phyloP scores from a whole-genome alignment of 208 protist species.

The Crithidia mellificae region DNA sequence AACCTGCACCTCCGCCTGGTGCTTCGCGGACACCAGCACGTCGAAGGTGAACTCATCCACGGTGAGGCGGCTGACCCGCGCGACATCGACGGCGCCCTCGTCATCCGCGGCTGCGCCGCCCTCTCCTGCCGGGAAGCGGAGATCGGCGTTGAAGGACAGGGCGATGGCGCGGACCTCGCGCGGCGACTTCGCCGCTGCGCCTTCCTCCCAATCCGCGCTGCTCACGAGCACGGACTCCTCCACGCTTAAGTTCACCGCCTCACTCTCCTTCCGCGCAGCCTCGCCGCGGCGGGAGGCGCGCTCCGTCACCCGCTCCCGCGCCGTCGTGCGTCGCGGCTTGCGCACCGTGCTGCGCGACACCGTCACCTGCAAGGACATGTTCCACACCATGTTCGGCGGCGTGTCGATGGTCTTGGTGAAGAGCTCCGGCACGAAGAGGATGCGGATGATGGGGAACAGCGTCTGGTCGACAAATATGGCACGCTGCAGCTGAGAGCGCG shows the following conservation, averaged over 20 bases:
- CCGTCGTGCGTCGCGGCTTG: neutral
- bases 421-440: constrained; percentile 27
- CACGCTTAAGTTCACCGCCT: constrained; percentile 19
- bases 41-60: constrained; percentile 26
- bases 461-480: constrained; percentile 25
- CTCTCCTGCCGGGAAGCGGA: neutral
- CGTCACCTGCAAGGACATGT: constrained; percentile 27
- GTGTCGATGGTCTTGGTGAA: constrained; percentile 18
- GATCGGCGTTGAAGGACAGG: constrained; percentile 22
- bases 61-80: constrained; percentile 19
- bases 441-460: constrained; percentile 27
- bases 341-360: constrained; percentile 15
- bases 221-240: constrained; percentile 18
- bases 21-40: constrained; percentile 12
- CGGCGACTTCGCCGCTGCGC: constrained; percentile 2
- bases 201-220: constrained; percentile 5
- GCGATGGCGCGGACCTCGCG: constrained; percentile 17
- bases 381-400: constrained; percentile 9
- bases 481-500: constrained; percentile 20
- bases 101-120: neutral
- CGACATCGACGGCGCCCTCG: constrained; percentile 14
- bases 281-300: constrained; percentile 9
- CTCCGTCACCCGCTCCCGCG: constrained; percentile 11
- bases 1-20: constrained; percentile 17
- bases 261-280: too few species aligned